Base-by-base conservation (phyloP, 2,329 filamentous ascomycete genomes). In the Juglanconis sp. region DNA sequence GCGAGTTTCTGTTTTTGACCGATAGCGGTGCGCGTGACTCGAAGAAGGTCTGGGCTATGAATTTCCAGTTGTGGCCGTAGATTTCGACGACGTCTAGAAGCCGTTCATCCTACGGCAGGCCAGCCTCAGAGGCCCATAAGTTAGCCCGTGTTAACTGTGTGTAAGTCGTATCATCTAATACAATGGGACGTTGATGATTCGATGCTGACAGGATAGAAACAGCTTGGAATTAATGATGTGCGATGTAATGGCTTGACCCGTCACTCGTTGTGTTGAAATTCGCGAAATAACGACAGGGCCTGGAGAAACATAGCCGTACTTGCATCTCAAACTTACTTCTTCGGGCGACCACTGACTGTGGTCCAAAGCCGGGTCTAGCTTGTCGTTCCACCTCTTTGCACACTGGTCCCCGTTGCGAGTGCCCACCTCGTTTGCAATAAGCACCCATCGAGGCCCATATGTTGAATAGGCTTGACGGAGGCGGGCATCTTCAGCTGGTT, bases 391-490 rank as follows among this genome's bases (percentile, higher is more conserved):
- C 32, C 65, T 44, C 49, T 66, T 66, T 6, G 60, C 56, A 44
- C 65, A 66, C 49, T 66, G 65, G 30, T 66, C 65, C 17, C 65
- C 64, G 31, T 64, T 66, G 7, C 65, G 62, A 13, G 64, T 66
- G 3, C 51, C 51, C 13, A 66, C 62, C 5, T 60, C 60, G 17
- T 24, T 53, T 1, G 65, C 62, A 4, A 66, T 64, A 35, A 52
- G 34, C 10, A 56, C 55, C 65, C 65, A 66, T 40, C 64, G 60
- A 9, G 53, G 63, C 17, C 65, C 65, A 34, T 66, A 56, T 42
- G 57, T 57, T 1, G 42, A 48, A 10, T 65, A 59, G 9, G 64
- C 65, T 13, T 60, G 46, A 31, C 60, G 56, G 8, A 65, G 53
- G 6, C 61, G 57, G 13, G 46, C 47, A 40, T 65, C 64, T 48